phyloP scores from a whole-genome alignment of 2,329 filamentous ascomycete species.

The Ceratocystis papillata region DNA sequence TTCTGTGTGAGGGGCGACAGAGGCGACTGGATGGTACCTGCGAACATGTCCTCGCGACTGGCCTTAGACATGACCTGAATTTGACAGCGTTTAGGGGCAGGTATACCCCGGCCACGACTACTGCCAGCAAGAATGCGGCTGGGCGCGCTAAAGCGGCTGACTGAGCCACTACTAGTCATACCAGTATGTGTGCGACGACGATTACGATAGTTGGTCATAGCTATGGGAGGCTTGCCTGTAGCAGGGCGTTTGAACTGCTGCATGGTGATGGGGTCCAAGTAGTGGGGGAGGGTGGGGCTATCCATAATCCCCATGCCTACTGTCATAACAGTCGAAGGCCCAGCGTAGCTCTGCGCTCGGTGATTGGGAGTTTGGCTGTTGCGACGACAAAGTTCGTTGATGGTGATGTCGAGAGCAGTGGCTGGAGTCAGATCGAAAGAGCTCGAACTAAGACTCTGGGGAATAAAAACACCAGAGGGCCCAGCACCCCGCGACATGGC shows the following conservation, averaged over 20 bases:
- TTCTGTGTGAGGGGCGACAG: neutral
- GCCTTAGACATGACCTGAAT: constrained; percentile 22
- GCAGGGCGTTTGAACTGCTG: neutral
- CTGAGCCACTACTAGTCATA: constrained; percentile 19
- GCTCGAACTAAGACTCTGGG: constrained; percentile 20
- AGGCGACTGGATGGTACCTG: neutral
- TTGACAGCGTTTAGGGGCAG: constrained; percentile 15
- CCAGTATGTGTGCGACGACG: constrained; percentile 20
- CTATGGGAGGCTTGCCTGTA: constrained; percentile 6
- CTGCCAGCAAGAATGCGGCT: neutral
- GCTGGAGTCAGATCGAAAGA: constrained; percentile 25
- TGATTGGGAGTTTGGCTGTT: constrained; percentile 42
- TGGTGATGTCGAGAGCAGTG: constrained; percentile 34
- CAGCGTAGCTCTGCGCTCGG: constrained; percentile 31
- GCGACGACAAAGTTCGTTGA: constrained; percentile 46
- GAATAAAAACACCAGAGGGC: constrained; percentile 22
- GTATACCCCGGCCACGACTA: neutral
- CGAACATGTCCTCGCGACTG: constrained; percentile 21
- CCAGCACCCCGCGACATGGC: constrained; percentile 23
- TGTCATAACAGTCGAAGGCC: constrained; percentile 5
- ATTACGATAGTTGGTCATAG: constrained; percentile 4
- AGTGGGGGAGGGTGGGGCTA: constrained; percentile 27
- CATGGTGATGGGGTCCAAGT: neutral
- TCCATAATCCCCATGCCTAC: constrained; percentile 31
- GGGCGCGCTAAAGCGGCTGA: constrained; percentile 13